Conservation (phyloP, 257 asterid genomes). For the Orobanche coerulescens region DNA sequence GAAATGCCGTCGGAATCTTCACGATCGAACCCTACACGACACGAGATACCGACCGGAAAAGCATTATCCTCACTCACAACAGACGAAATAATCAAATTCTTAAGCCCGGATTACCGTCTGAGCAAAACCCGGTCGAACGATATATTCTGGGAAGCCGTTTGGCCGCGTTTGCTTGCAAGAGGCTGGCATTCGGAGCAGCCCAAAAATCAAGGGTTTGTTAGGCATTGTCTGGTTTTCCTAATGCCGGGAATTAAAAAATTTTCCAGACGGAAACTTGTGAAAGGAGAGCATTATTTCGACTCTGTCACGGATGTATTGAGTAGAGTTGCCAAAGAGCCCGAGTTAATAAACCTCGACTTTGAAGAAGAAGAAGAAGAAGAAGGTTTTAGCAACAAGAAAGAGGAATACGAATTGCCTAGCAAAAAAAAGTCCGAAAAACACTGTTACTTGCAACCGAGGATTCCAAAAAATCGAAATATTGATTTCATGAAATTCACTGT, state of each 20-base stretch:
- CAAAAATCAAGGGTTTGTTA: conserved; percentile 29
- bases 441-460: conserved; percentile 53
- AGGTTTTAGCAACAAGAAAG: conserved; percentile 17
- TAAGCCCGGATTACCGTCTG: conserved; percentile 57
- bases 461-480: conserved; percentile 23
- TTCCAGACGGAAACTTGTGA: conserved; percentile 45
- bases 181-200: conserved; percentile 80
- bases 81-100: conserved; percentile 41
- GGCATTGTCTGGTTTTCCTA: conserved; percentile 46
- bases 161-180: conserved; percentile 77
- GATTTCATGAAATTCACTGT: conserved; percentile 37
- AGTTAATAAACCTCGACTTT: conserved; percentile 34
- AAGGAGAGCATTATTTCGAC: conserved; percentile 61
- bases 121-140: conserved; percentile 64
- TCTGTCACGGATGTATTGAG: conserved; percentile 49
- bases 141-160: conserved; percentile 73
- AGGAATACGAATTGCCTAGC: conserved; percentile 13
- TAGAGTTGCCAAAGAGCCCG: conserved; percentile 54
- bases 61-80: conserved; percentile 49
- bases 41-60: conserved; percentile 53
- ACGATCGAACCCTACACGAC: conserved; percentile 37
- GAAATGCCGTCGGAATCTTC: conserved; percentile 38
- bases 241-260: conserved; percentile 54
- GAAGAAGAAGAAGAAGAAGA: conserved; percentile 30
- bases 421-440: conserved; percentile 26